phyloP scores from a whole-genome alignment of 2,329 filamentous ascomycete genomes.

The Lachnellula suecica region DNA sequence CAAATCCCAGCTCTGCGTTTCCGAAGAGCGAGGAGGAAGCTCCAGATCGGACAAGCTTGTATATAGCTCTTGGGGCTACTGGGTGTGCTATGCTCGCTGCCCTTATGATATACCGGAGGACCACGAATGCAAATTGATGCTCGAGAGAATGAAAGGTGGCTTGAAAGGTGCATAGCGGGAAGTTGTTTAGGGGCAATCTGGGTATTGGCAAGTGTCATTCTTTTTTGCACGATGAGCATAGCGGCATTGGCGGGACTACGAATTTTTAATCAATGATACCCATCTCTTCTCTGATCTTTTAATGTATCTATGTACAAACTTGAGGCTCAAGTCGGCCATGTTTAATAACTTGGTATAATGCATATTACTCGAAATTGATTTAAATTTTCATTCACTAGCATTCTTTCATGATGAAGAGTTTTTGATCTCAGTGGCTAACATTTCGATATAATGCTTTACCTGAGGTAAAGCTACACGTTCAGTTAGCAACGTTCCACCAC shows the following conservation, averaged over 20 bases:
- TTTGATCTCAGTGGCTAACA: background rate
- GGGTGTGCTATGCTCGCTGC: slow-evolving; percentile 63
- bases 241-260: background rate
- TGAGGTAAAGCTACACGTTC: background rate
- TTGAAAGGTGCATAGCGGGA: slow-evolving; percentile 3
- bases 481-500: background rate
- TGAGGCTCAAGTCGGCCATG: background rate
- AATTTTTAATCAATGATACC: slow-evolving; percentile 29
- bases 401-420: background rate
- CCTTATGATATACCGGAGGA: slow-evolving; percentile 60
- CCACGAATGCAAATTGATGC: slow-evolving; percentile 29
- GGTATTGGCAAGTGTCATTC: background rate
- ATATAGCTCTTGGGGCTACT: slow-evolving; percentile 78
- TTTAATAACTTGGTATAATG: background rate
- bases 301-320: background rate
- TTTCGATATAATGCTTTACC: slow-evolving; percentile 2
- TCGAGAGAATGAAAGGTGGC: background rate
- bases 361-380: background rate
- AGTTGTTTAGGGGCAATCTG: background rate
- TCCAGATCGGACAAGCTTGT: slow-evolving; percentile 80
- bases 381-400: background rate
- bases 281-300: slow-evolving; percentile 20
- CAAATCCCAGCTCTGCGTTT: slow-evolving; percentile 83
- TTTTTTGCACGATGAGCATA: background rate
- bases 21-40: slow-evolving; percentile 86